Evolutionary conservation across 139 green algal genomes (phyloP), one percentile per base, ranked within the genome.

Genomic region (Mesotaenium endlicherianum): DNA sequence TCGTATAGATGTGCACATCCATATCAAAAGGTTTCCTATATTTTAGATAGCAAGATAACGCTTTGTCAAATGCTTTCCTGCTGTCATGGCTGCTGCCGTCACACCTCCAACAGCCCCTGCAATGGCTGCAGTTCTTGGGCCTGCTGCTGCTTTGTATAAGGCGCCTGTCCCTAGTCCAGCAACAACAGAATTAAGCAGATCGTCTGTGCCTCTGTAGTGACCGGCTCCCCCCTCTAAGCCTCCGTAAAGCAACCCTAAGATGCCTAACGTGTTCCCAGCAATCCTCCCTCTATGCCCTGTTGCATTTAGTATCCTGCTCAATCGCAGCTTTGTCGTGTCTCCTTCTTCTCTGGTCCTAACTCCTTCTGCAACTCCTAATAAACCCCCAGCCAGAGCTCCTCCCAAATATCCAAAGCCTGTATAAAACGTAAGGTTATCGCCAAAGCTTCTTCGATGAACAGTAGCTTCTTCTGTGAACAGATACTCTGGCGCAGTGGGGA

Each of bases 391-490:
- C 11, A 40, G 30, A 11, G 57, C 80, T 44, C 84, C 84, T n/a
- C 40, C 70, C 26, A 89, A 70, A 43, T 89, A 89, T 5, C 70
- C 84, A 85, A 47, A 39, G 17, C 84, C 84, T 14, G 84, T 89
- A 60, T 89, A 89, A 53, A 71, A 89, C 8, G 83, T 83, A 11
- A 89, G 41, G 40, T 89, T 90, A 34, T 89, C 84, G 34, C 83
- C 42, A 34, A 81, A 89, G 69, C 71, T 86, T 30, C 84, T 40
- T 77, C 82, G 77, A 20, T 89, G 84, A 16, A 86, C 55, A 8
- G 70, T 55, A 36, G 84, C 84, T 47, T 89, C 84, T 70, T 89
- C 84, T 17, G 34, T 49, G 42, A 89, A 89, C 30, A 89, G 57
- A 76, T 75, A 86, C 57, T 86, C 80, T 31, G 80, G 80, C 36